Conservation (phyloP, 106 monocot species). For the Acorus gramineus region DNA sequence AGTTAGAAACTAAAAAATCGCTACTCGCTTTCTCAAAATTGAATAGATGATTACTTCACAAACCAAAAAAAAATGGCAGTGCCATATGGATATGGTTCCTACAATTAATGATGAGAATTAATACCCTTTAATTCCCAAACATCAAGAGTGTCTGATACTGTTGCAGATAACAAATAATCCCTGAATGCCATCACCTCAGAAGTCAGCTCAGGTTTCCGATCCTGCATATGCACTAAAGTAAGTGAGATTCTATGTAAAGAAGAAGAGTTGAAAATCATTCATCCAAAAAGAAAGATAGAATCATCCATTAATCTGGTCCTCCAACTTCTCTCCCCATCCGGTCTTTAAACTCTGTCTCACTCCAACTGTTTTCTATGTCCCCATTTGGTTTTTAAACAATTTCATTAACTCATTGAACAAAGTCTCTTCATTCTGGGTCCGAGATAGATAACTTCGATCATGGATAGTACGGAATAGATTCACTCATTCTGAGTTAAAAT, state of each 20-base stretch:
- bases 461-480: too few species aligned
- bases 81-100: not conserved
- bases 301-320: too few species aligned
- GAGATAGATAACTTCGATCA: too few species aligned
- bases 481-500: too few species aligned
- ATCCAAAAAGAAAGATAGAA: too few species aligned
- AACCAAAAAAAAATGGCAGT: not conserved
- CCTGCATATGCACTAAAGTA: constrained; percentile 31
- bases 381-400: too few species aligned
- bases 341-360: too few species aligned
- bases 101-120: not conserved
- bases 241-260: not conserved
- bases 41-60: not conserved
- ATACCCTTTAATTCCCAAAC: constrained; percentile 96
- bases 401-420: too few species aligned
- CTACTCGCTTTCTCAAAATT: not conserved
- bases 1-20: not conserved
- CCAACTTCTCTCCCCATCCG: too few species aligned
- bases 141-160: constrained; percentile 82
- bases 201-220: constrained; percentile 78
- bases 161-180: constrained; percentile 81
- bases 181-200: constrained; percentile 78
- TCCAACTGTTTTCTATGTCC: too few species aligned
- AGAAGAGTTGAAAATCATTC: not conserved
- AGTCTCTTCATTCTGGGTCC: too few species aligned